Base-by-base conservation (phyloP, 2,329 filamentous ascomycete genomes). In the Aspergillus oerlinghausenensis region DNA sequence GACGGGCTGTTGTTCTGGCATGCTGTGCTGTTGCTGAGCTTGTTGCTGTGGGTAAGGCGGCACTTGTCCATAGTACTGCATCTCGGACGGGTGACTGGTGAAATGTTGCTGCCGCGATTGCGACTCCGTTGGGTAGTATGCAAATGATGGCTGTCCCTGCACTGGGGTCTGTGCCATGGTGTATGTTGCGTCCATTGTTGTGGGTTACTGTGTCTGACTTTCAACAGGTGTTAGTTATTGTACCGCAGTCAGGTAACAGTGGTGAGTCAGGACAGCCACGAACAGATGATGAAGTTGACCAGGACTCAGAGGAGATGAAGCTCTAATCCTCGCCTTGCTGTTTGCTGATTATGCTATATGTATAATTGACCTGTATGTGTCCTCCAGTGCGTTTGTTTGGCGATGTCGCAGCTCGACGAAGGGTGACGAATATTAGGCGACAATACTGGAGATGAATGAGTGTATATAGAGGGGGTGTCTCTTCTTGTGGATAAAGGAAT, bases 91-190 rank as follows among this genome's bases (percentile, higher is more conserved):
- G 71, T 85, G 83, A 60, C 85, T 83, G 62, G 86, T 84, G 79
- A 91, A 92, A 76, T 90, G 87, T 76, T 92, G 88, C 70, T 89
- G 88, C 69, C 87, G 83, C 68, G 83, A 82, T 72, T 92, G 88
- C 61, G 85, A 80, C 73, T 87, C 82, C 66, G 88, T 86, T 68
- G 85, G 88, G 80, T 93, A 96, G 82, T 92, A 94, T 83, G 89
- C 92, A 81, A 92, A 95, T 57, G 89, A 80, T 63, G 87, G 84
- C 77, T 89, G 88, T 60, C 82, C 85, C 81, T 89, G 84, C 68
- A 82, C 74, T 74, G 78, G 75, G 65, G 77, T 62, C 57, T 75
- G 71, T 70, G 77, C 76, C 68, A 80, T 76, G 61, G 76, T 71
- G 67, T 82, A 82, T 82, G 84, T 68, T 76, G 83, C 75, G 70